Conservation (phyloP, 257 asterid species). For the Craterostigma plantagineum region DNA sequence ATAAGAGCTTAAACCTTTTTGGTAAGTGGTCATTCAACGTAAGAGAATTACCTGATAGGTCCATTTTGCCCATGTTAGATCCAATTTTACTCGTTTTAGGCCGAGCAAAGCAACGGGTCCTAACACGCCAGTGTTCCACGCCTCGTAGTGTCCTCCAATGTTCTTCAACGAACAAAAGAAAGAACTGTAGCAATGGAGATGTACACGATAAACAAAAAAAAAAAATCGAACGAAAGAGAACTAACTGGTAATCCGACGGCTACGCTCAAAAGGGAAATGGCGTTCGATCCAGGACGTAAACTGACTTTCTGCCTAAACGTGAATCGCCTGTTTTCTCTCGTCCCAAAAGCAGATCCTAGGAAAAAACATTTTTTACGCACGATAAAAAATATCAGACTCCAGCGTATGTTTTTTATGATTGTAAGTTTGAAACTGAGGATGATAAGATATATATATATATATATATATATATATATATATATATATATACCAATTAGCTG, state of each 20-base stretch:
- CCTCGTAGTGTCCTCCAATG: conserved; percentile 78
- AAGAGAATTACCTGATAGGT: conserved; percentile 56
- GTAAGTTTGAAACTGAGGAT: too few species aligned
- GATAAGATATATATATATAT: too few species aligned
- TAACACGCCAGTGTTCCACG: conserved; percentile 63
- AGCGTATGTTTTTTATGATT: too few species aligned
- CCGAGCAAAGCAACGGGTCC: conserved; percentile 79
- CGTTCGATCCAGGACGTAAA: conserved; percentile 58
- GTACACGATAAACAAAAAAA: not conserved
- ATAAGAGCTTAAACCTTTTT: too few species aligned
- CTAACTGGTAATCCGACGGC: conserved; percentile 90
- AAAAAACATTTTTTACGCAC: not conserved
- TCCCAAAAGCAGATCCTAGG: conserved; percentile 78
- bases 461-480: too few species aligned
- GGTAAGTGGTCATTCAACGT: too few species aligned
- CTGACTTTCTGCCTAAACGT: conserved; percentile 33
- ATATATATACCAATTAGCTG: conserved; percentile 20
- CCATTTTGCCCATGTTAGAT: conserved; percentile 84
- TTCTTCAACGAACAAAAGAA: conserved; percentile 28
- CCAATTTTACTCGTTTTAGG: conserved; percentile 58
- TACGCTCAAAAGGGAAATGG: conserved; percentile 70
- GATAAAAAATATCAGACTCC: too few species aligned
- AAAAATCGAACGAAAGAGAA: conserved; percentile 4
- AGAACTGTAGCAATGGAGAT: conserved; percentile 4
- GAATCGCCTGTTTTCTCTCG: conserved; percentile 52